Evolutionary conservation across 2,329 filamentous ascomycete species (phyloP), one percentile per base, ranked within the genome.

Genomic region (Aureobasidium sp.): DNA sequence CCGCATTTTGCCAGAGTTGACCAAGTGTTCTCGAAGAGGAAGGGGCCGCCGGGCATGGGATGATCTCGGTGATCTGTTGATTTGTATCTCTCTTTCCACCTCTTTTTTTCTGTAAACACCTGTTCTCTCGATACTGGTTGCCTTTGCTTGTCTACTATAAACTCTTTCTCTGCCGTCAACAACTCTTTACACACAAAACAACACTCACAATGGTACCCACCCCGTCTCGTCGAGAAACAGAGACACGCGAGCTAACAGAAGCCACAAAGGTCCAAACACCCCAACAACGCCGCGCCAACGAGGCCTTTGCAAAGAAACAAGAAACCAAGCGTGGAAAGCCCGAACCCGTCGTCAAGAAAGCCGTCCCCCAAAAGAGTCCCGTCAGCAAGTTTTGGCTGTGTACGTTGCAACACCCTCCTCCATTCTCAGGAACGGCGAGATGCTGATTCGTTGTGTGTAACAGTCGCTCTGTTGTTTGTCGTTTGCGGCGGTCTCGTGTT

Each of bases 221-320:
- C 3, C n/a, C 11, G 9, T 7, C 47, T 9, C n/a, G n/a, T 7
- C 40, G 15, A 15, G 13, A 17, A 1, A 37, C 33, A 17, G 3
- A 37, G 33, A 13, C 19, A 54, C 23, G 31, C 51, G 37, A 55
- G 45, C 50, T 53, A 15, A 53, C 11, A 6, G 17, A 3, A 17
- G 3, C 1, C 7, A 10, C 31, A 61, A 69, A 91, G 88, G 88
- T 85, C 67, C 89, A 93, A 86, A 94, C 89, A 67, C 89, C 87
- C 67, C 83, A 90, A 74, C 90, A 94, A 79, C 86, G 89, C 73
- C 84, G 84, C 70, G 85, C 87, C 64, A 94, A 94, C 78, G 83
- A 83, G 70, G 87, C 88, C 75, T 95, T 90, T 75, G 85, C 81
- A 66, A 86, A 87, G 72, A 80, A 83, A 58, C 85, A 93, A 72